These are phyloP conservation scores for Microbotryomycetes sp. DNA, from an alignment of 1,284 basidiomycete species.

Conservation along the genomic window DNA sequence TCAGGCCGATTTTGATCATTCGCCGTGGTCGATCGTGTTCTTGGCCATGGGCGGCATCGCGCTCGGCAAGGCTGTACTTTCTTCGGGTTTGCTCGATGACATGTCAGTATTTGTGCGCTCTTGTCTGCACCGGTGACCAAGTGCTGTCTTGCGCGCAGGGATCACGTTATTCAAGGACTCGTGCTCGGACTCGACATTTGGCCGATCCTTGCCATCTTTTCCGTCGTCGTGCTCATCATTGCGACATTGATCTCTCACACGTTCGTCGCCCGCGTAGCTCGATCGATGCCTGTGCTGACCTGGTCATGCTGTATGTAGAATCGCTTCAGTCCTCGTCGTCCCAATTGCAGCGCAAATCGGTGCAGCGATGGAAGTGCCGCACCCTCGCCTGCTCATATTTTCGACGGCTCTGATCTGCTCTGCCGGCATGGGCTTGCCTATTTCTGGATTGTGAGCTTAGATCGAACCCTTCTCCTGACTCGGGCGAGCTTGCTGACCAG, in stretches of 20 bases:
- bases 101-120: constrained; percentile 32
- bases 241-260: constrained; percentile 93
- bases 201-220: constrained; percentile 75
- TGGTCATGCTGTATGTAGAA: constrained; percentile 38
- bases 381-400: constrained; percentile 77
- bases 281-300: too few species aligned
- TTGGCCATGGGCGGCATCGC: constrained; percentile 96
- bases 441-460: constrained; percentile 72
- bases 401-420: constrained; percentile 85
- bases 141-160: constrained; percentile 44
- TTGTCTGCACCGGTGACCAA: not conserved
- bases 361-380: constrained; percentile 58
- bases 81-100: constrained; percentile 76
- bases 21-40: constrained; percentile 70
- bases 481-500: too few species aligned
- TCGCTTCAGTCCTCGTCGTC: constrained; percentile 89
- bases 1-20: constrained; percentile 74
- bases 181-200: constrained; percentile 69
- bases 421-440: constrained; percentile 95
- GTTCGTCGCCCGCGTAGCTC: constrained; percentile 13
- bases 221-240: constrained; percentile 74
- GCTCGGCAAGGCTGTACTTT: constrained; percentile 85
- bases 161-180: constrained; percentile 58
- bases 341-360: constrained; percentile 93
- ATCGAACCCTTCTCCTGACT: too few species aligned